Evolutionary conservation across 805 yeast species (phyloP), one percentile per base, ranked within the genome.

Genomic region (Cephaloascus albidus): DNA sequence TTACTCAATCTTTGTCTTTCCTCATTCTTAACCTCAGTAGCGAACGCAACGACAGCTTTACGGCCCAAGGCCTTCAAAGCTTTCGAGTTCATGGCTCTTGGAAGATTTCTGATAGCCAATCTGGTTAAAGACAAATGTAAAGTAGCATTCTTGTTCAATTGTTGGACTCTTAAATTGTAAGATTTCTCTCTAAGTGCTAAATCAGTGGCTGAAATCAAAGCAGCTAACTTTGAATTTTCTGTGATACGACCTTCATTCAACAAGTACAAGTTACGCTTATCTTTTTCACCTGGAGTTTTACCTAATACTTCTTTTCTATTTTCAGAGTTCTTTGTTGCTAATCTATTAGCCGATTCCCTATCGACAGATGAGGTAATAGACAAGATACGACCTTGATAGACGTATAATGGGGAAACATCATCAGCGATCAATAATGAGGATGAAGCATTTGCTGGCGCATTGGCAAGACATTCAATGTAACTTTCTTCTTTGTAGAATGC

Each of bases 171-270:
- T 54, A 86, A 66, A 48, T 81, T 74, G 60, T 78, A 87, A 0
- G 96, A 86, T 57, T 88, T 81, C 44, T 89, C 95, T 60, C 98
- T 77, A 37, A 90, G 63, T 52, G 85, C 94, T 68, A 88, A 60
- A 51, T 93, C 98, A 18, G 86, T 63, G 35, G 72, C 68, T 3
- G 87, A 61, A 38, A 93, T 62, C 19, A 73, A 57, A 41, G 74
- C 68, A 1, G 96, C 95, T 39, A 93, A 68, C 51, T 82, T 83
- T 6, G 96, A 85, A 42, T 77, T 79, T 38, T 80, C 73, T 3
- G 88, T 76, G 46, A 93, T 84, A 51, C 96, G 77, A 53, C 98
- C 98, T 69, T 93, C 98, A 60, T 93, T 89, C 53, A 93, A 68
- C 55, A 93, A 65, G 59, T 78, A 93, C 49, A 89, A 58, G 51